Conservation (phyloP, 2,329 filamentous ascomycete species). For the Chaetomiaceae sp. region DNA sequence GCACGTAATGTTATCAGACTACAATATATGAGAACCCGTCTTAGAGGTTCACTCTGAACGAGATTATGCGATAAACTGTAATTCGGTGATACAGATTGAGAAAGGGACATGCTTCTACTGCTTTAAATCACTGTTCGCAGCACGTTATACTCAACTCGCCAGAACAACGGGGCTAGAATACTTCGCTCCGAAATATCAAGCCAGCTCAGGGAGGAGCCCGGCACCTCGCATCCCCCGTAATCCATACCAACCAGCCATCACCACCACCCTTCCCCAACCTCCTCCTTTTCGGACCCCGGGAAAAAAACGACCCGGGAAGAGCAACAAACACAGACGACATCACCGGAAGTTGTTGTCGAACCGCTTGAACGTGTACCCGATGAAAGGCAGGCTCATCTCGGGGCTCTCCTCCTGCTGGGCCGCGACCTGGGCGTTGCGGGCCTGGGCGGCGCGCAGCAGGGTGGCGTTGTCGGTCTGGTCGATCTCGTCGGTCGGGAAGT, state of each 20-base stretch:
- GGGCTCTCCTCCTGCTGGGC: constrained; percentile 67
- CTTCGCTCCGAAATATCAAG: not conserved
- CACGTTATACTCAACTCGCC: no score
- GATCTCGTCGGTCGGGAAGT: constrained; percentile 98
- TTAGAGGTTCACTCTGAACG: no score
- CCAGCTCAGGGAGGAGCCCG: no score
- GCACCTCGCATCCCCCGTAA: not conserved
- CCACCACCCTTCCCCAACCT: not conserved
- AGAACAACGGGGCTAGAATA: no score
- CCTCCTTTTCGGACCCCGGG: no score
- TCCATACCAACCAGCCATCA: not conserved
- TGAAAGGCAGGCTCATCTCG: constrained; percentile 93
- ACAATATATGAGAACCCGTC: no score
- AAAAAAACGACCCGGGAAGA: no score
- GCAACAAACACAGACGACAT: constrained; percentile 17
- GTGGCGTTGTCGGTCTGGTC: constrained; percentile 93
- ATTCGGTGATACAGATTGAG: no score
- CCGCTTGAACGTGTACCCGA: constrained; percentile 96
- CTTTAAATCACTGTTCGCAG: no score
- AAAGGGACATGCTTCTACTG: no score
- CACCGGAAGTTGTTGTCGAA: constrained; percentile 70
- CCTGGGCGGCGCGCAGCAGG: constrained; percentile 74
- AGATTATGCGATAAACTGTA: no score
- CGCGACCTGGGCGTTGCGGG: constrained; percentile 52
- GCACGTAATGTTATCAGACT: no score